Evolutionary conservation across 805 yeast species (phyloP).

Genomic region (Sugiyamaella marilandica): DNA sequence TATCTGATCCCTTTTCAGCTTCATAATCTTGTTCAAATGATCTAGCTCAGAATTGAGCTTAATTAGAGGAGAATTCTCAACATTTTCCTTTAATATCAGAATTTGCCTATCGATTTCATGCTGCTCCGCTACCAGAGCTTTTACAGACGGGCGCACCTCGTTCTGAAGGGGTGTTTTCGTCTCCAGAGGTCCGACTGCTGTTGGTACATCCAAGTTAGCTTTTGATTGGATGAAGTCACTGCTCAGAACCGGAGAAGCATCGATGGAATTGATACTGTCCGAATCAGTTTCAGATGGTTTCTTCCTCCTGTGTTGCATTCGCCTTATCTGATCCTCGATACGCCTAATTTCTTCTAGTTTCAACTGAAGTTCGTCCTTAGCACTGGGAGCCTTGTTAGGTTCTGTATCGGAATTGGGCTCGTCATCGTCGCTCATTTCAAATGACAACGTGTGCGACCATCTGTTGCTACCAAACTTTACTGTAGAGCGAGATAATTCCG

Average conservation of each 20-base stretch:
- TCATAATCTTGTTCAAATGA: too few relatives aligned
- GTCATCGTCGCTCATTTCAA: conserved; percentile 22
- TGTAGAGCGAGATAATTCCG: background rate
- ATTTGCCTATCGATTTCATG: background rate
- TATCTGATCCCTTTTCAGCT: too few relatives aligned
- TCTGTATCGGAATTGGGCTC: conserved; percentile 3
- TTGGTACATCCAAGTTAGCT: too few relatives aligned
- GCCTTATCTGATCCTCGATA: conserved; percentile 12
- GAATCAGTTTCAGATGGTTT: background rate
- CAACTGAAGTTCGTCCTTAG: conserved; percentile 12
- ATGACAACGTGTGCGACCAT: conserved; percentile 19
- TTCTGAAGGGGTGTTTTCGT: too few relatives aligned
- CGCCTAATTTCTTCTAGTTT: conserved; percentile 19
- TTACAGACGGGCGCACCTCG: too few relatives aligned
- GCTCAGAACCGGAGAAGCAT: background rate
- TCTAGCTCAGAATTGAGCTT: background rate
- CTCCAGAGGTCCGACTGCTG: too few relatives aligned
- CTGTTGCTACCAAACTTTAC: conserved; percentile 22
- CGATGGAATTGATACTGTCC: background rate
- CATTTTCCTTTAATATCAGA: background rate
- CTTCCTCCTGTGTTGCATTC: conserved; percentile 7
- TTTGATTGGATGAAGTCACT: too few relatives aligned
- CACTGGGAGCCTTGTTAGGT: conserved; percentile 18
- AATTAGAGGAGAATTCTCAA: background rate
- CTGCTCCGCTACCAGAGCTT: too few relatives aligned